These are phyloP conservation scores for Posidonia oceanica DNA, from an alignment of 116 monocot genomes.

Conservation along the genomic window DNA sequence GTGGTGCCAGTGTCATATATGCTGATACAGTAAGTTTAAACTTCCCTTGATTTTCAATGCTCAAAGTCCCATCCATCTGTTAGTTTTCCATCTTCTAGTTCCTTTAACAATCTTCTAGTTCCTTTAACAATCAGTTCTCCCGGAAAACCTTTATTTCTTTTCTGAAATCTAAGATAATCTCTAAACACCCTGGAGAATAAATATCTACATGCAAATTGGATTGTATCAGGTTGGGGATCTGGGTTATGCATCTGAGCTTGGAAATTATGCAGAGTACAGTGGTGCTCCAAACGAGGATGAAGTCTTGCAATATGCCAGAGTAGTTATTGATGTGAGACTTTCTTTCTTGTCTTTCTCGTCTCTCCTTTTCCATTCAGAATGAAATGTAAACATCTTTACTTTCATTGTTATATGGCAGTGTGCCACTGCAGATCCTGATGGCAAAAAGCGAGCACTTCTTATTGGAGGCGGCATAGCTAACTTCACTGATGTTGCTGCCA, in stretches of 20 bases:
- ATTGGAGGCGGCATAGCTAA: conserved; percentile 94
- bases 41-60: background rate
- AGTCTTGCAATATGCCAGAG: conserved; percentile 87
- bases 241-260: conserved; percentile 82
- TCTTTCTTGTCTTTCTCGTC: no score
- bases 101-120: background rate
- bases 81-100: background rate
- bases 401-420: conserved; percentile 35
- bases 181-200: background rate
- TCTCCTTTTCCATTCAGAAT: no score
- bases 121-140: background rate
- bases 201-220: background rate
- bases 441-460: conserved; percentile 81
- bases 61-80: background rate
- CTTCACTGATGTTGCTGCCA: conserved; percentile 88
- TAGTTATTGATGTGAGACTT: conserved; percentile 64
- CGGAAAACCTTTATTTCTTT: background rate
- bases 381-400: background rate
- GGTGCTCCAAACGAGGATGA: conserved; percentile 94
- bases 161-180: background rate
- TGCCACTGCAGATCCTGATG: conserved; percentile 83
- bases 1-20: conserved; percentile 89
- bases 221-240: conserved; percentile 56
- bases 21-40: conserved; percentile 61
- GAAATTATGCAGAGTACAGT: conserved; percentile 93